phyloP scores from a whole-genome alignment of 2,329 filamentous ascomycete genomes.

The Zymoseptoria crescenta region DNA sequence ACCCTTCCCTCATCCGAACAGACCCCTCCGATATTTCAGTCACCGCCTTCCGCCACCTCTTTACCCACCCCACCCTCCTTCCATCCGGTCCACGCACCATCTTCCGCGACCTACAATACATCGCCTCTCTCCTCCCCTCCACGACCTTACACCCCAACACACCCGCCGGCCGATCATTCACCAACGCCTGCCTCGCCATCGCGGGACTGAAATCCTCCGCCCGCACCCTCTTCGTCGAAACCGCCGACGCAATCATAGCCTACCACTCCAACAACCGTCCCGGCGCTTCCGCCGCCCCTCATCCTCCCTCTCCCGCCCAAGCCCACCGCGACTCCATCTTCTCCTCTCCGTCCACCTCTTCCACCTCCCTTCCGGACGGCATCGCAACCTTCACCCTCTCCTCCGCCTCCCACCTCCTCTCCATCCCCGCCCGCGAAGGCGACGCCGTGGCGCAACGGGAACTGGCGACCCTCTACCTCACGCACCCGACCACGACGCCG shows the following conservation, averaged over 20 bases:
- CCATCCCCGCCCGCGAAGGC: slow-evolving; percentile 89
- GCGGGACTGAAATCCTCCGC: slow-evolving; percentile 83
- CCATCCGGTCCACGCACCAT: slow-evolving; percentile 33
- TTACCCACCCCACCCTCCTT: slow-evolving; percentile 38
- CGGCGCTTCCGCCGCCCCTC: slow-evolving; percentile 17
- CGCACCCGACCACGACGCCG: slow-evolving; percentile 75
- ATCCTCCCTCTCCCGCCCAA: slow-evolving; percentile 22
- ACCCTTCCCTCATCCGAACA: not conserved
- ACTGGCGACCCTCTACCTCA: slow-evolving; percentile 86
- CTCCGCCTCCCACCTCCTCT: slow-evolving; percentile 82
- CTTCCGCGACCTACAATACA: slow-evolving; percentile 46
- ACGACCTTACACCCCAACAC: slow-evolving; percentile 51
- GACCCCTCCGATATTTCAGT: slow-evolving; percentile 1
- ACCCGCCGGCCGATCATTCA: slow-evolving; percentile 65
- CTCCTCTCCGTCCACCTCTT: slow-evolving; percentile 18
- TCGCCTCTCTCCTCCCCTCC: slow-evolving; percentile 53
- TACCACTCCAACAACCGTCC: slow-evolving; percentile 59
- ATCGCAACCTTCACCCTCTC: slow-evolving; percentile 61
- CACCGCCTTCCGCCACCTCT: slow-evolving; percentile 28
- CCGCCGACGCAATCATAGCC: slow-evolving; percentile 61
- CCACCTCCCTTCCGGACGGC: slow-evolving; percentile 19
- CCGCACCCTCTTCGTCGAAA: slow-evolving; percentile 73
- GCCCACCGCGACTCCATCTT: slow-evolving; percentile 28
- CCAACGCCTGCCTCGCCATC: slow-evolving; percentile 81
- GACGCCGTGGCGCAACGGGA: slow-evolving; percentile 84